Evolutionary conservation across 1,139 yeast species (phyloP).

Genomic region (Sugiyamaella japonica): DNA sequence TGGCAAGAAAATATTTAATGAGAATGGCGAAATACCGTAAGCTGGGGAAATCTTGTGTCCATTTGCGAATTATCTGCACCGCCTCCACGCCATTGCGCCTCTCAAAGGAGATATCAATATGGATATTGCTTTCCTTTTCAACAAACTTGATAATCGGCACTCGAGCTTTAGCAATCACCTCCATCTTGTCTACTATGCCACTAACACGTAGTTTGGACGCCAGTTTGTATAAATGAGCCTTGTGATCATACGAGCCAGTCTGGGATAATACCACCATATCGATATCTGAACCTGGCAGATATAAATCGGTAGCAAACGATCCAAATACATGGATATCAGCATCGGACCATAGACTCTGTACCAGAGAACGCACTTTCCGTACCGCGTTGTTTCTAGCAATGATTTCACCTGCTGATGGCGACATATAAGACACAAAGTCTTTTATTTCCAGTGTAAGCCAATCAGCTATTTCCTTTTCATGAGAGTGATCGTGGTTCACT

Average conservation of each 20-base stretch:
- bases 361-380: conserved; percentile 55
- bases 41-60: conserved; percentile 78
- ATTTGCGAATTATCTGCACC: conserved; percentile 71
- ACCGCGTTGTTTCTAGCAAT: conserved; percentile 67
- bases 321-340: conserved; percentile 90
- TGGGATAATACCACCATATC: conserved; percentile 85
- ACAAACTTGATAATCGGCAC: conserved; percentile 95
- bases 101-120: conserved; percentile 91
- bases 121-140: conserved; percentile 69
- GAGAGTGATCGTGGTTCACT: conserved; percentile 69
- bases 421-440: conserved; percentile 82
- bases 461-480: conserved; percentile 73
- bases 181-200: conserved; percentile 69
- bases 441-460: conserved; percentile 87
- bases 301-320: conserved; percentile 90
- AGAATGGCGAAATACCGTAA: conserved; percentile 80
- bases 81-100: conserved; percentile 83
- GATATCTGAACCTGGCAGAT: conserved; percentile 93
- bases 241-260: conserved; percentile 62
- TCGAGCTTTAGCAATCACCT: conserved; percentile 87
- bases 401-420: conserved; percentile 81
- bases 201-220: conserved; percentile 67
- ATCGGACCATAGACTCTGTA: conserved; percentile 70
- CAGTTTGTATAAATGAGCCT: conserved; percentile 69
- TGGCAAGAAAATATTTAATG: conserved; percentile 80